Base-by-base conservation (phyloP, 2,329 filamentous ascomycete species). In the Helotiales sp. region DNA sequence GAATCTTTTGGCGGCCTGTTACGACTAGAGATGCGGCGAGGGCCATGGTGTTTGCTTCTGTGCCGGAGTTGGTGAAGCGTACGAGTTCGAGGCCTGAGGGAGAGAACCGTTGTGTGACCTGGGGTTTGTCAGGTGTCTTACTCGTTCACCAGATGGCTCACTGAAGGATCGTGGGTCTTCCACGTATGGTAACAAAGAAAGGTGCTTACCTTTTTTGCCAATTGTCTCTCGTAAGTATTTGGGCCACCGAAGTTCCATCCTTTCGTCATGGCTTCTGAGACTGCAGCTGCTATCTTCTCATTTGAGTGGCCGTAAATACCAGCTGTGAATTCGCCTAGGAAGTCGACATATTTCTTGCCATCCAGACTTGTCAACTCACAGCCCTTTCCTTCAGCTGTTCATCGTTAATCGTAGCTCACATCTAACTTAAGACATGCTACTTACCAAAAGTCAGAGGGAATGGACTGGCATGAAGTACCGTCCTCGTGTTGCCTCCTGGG, bases 261-360 rank as follows among this genome's bases (percentile, higher is more conserved):
- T 5, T 72, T 69, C 2, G 75, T 66, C 2, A 84, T 66, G 1
- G 79, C 75, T 5, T 74, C 63, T 2, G 47, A 42, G 24, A 89
- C 73, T 0, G 84, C 77, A 0, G 72, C 64, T 2, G 76, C 68
- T 54, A 90, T 81, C 2, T 74, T 63, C 0, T 81, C 79, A 53
- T 88, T 77, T 1, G 82, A 86, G 71, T 90, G 86, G 0, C 87
- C 87, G 66, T 83, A 88, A 12, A 90, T 75, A 1, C 82, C 85
- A 1, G 87, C 87, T 0, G 83, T 84, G 65, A 83, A 83, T 69
- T 89, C 86, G 31, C 81, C 80, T 1, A 86, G 74, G 7, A 89
- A 75, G 64, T 90, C 86, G 13, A 79, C 73, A 67, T 87, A 87
- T 0, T 46, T 48, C 27, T 65, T 54, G 1, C 62, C 64, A 57